Evolutionary conservation across 306 rosid genomes (phyloP), one percentile per base, ranked within the genome.

Genomic region (Vachellia pachyceras): DNA sequence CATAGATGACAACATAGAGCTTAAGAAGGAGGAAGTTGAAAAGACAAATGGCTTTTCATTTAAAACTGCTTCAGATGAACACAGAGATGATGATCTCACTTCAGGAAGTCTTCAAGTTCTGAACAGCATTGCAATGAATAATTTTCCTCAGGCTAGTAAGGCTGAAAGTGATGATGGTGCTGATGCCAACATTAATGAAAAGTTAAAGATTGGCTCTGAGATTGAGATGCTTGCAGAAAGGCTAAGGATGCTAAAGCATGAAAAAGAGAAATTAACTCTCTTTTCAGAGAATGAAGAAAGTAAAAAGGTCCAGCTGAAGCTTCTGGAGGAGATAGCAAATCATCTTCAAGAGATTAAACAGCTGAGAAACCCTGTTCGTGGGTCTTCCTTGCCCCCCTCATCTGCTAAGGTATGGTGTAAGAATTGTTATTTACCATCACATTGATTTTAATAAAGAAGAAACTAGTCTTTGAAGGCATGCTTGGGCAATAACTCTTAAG

Each of bases 1-100:
- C 54, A 77, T 91, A 47, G 94, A 89, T 47, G 91, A 90, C 72
- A 87, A 84, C 80, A 55, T 83, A 50, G 82, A 87, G 80, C 61
- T 46, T 40, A 70, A 64, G 77, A 81, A 84, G 79, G 82, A 82
- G 54, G 84, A 81, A 57, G 83, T 23, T 71, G 82, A 79, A 65
- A 84, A 74, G 64, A 77, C 69, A 45, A 84, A 72, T 44, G 77
- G 80, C 67, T 76, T 75, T 45, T 83, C 82, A 18, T 20, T 54
- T 69, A 76, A 76, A 69, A 70, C 73, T 77, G 60, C 87, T 77
- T 60, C 77, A 37, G 55, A 81, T 54, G 88, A 69, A 70, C 64
- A 80, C 63, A 64, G 58, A 60, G 60, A 80, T 73, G 69, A 15
- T 22, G 39, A 35, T 73, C 65, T 72, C 67, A 80, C 84, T 55